phyloP scores from a whole-genome alignment of 306 rosid genomes.

The Sicyos baderoa region DNA sequence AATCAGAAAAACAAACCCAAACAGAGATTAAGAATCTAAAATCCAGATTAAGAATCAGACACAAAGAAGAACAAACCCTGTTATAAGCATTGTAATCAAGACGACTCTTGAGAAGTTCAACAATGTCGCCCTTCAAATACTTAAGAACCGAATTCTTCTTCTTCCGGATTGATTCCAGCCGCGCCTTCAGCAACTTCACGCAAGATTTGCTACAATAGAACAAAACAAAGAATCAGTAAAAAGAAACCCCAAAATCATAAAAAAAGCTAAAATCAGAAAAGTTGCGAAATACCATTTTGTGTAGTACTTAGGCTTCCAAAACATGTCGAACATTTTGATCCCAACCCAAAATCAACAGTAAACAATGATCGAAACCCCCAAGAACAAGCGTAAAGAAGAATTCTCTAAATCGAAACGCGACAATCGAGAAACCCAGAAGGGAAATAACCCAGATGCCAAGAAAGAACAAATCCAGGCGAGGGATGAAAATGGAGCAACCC shows the following conservation, averaged over 20 bases:
- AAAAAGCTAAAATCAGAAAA: not conserved
- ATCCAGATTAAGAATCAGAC: not conserved
- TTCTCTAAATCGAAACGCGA: too few species aligned
- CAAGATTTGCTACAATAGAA: conserved; percentile 40
- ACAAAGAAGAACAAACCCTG: conserved; percentile 38
- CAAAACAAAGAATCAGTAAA: not conserved
- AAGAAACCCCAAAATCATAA: conserved; percentile 12
- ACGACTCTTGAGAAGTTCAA: conserved; percentile 51
- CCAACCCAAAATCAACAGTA: not conserved
- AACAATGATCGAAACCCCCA: conserved; percentile 20
- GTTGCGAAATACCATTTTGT: conserved; percentile 15
- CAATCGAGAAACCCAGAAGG: conserved; percentile 19
- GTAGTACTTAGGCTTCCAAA: conserved; percentile 13
- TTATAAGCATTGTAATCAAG: conserved; percentile 47
- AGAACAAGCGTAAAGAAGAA: not conserved
- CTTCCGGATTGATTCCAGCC: conserved; percentile 41
- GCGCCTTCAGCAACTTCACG: conserved; percentile 31
- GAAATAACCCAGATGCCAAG: conserved; percentile 2
- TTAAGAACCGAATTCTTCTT: conserved; percentile 44
- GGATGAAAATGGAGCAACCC: not conserved
- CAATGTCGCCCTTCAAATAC: conserved; percentile 52
- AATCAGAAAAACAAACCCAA: not conserved
- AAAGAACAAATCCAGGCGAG: not conserved
- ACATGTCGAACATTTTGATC: conserved; percentile 8
- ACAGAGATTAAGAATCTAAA: not conserved